phyloP scores from a whole-genome alignment of 2,329 filamentous ascomycete species.

The Huntiella decipiens region DNA sequence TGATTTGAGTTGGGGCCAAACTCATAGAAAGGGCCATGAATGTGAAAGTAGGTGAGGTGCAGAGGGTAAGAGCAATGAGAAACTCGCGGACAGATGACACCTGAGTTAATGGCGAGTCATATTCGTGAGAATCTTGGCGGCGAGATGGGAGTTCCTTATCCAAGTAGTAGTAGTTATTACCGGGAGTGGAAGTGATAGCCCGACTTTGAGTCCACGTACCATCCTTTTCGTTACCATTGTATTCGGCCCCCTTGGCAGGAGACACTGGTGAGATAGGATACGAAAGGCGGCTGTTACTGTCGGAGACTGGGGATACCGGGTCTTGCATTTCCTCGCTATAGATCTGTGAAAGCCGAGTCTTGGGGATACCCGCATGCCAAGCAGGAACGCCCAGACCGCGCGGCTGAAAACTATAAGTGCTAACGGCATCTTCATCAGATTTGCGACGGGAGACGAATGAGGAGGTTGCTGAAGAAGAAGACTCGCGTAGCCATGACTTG shows the following conservation, averaged over 20 bases:
- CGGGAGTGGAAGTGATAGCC: background rate
- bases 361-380: background rate
- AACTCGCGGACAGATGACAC: slow-evolving; percentile 12
- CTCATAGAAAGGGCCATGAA: slow-evolving; percentile 10
- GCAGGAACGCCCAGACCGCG: slow-evolving; percentile 1
- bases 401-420: slow-evolving; percentile 1
- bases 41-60: slow-evolving; percentile 7
- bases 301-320: background rate
- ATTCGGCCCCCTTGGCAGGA: background rate
- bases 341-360: background rate
- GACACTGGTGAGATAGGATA: slow-evolving; percentile 1
- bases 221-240: background rate
- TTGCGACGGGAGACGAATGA: background rate
- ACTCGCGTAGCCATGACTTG: slow-evolving; percentile 1
- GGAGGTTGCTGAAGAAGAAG: background rate
- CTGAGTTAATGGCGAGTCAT: background rate
- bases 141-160: background rate
- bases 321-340: background rate
- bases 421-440: background rate
- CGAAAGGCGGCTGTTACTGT: background rate
- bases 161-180: background rate
- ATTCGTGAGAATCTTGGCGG: background rate
- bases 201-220: background rate
- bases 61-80: slow-evolving; percentile 10
- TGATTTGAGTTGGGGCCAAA: slow-evolving; percentile 10